Conservation (phyloP, 129 eudicot genomes). For the Erigeron canadensis region DNA sequence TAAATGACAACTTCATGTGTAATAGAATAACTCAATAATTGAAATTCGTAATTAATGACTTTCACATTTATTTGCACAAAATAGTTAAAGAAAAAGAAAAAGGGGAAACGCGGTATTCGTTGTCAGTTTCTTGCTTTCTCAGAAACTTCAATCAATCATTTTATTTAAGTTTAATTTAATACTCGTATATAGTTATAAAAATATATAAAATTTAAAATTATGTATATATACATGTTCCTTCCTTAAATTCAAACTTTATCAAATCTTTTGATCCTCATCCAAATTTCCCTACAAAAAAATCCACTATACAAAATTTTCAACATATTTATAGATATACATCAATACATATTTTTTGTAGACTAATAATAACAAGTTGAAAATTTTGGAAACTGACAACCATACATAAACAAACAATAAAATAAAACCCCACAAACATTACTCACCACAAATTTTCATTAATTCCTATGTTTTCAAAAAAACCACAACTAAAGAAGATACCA, state of each 20-base stretch:
- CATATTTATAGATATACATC: too few species aligned
- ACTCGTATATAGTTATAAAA: too few species aligned
- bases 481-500: constrained; percentile 3
- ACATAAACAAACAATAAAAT: constrained; percentile 5
- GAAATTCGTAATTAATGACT: background rate
- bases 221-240: too few species aligned
- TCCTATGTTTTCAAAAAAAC: background rate
- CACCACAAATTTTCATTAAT: constrained; percentile 8
- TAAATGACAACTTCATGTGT: too few species aligned
- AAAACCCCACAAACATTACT: background rate
- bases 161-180: too few species aligned
- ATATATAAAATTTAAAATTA: too few species aligned
- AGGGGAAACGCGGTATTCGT: constrained; percentile 25
- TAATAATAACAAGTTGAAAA: too few species aligned
- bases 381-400: background rate
- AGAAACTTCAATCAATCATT: constrained; percentile 19
- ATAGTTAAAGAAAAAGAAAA: background rate
- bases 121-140: constrained; percentile 32
- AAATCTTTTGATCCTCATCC: too few species aligned
- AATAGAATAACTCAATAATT: background rate
- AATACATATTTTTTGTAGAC: too few species aligned
- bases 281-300: too few species aligned
- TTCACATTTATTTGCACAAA: background rate
- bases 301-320: too few species aligned
- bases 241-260: too few species aligned